Conservation (phyloP, 441 rosid species). For the Populus hybrid region DNA sequence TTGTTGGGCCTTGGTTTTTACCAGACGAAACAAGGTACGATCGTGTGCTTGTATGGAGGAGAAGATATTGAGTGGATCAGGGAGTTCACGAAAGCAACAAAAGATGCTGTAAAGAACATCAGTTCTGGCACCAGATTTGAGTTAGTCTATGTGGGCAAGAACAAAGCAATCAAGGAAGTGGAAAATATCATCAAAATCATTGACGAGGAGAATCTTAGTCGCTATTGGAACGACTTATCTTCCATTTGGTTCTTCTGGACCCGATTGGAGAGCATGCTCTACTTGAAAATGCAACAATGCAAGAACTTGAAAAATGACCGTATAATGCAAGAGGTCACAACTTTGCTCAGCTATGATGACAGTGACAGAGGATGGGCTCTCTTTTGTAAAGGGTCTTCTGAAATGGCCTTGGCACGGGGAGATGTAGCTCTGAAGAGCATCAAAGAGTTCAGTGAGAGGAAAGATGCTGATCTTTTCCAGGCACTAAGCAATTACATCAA, state of each 20-base stretch:
- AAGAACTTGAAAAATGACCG: neutral
- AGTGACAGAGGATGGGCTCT: conserved; percentile 44
- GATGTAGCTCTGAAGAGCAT: conserved; percentile 3
- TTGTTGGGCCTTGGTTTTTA: neutral
- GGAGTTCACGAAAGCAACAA: conserved; percentile 29
- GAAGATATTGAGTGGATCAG: conserved; percentile 36
- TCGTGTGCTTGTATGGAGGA: conserved; percentile 40
- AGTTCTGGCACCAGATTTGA: conserved; percentile 19
- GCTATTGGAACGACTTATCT: conserved; percentile 15
- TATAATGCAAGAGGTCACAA: conserved; percentile 33
- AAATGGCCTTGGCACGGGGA: neutral
- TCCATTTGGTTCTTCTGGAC: conserved; percentile 36
- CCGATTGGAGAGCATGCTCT: conserved; percentile 43
- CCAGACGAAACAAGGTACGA: conserved; percentile 20
- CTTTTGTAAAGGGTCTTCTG: conserved; percentile 14
- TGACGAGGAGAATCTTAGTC: conserved; percentile 10
- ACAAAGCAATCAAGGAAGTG: conserved; percentile 24
- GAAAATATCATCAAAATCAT: neutral
- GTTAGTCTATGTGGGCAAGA: conserved; percentile 34
- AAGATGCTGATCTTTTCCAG: neutral
- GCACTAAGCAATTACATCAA: neutral
- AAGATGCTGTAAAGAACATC: neutral
- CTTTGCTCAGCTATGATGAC: conserved; percentile 34
- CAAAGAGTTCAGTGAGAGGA: neutral
- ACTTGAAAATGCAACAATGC: conserved; percentile 29